Base-by-base conservation (phyloP, 1,284 basidiomycete genomes). In the Ganoderma lucidum region DNA sequence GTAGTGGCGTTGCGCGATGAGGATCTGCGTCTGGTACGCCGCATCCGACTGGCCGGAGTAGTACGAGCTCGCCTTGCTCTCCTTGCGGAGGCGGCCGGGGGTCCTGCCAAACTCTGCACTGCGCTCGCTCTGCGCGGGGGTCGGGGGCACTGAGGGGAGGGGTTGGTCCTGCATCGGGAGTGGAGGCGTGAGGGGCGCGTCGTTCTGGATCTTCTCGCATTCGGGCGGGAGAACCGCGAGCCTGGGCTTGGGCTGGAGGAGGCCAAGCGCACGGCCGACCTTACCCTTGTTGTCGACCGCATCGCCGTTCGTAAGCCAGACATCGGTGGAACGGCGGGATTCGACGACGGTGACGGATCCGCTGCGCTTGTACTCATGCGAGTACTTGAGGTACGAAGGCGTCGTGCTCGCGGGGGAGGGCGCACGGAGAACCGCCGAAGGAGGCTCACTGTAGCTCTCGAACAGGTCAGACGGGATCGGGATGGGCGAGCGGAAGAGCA, bases 1-100 rank as follows among this genome's bases (percentile, higher is more conserved):
- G 74, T 90, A 91, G 75, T 91, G 90, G 59, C 87, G 83, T 75
- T 91, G 88, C 0, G 90, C 90, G 67, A 90, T 80, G 89, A 92
- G 90, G 73, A 92, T 89, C 68, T 81, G 82, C 48, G 86, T 87
- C 8, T 84, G 83, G 70, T 83, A 85, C 0, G 82, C 85, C 39
- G 86, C 71, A 41, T 88, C 89, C 56, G 88, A 86, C 1, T 75
- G 81, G 23, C 78, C 81, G 23, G 87, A 88, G 66, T 83, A 77
- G 72, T 85, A 83, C 15, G 88, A 88, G 67, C 87, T 88, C 2
- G 83, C 80, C 75, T 85, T 86, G 5, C 88, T 89, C 14, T 87
- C 83, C 65, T 82, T 84, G 63, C 77, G 75, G 17, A 70, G 67
- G 51, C 86, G 82, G 37, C 63, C n/a, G 17, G 68, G 68, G 41